Percentiles rank a stretch among this genome's conserved stretches.
phyloP scores from a whole-genome alignment of 441 rosid species.

The Capsella rubella region DNA sequence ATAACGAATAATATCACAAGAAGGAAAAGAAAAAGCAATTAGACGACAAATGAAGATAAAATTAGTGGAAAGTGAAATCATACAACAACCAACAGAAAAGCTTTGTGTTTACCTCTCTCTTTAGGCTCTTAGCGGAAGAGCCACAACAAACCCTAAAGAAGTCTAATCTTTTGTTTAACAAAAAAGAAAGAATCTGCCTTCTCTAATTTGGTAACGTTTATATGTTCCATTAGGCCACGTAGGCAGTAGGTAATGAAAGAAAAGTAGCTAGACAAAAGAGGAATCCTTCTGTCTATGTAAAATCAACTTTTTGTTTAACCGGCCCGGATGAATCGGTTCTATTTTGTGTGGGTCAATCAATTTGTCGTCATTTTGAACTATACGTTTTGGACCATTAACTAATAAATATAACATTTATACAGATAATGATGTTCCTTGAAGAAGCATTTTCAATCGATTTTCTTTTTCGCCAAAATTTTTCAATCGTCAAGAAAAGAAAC shows the following conservation, averaged over 20 bases:
- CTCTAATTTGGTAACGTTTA: slow-evolving; percentile 3
- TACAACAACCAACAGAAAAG: background rate
- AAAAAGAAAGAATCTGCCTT: background rate
- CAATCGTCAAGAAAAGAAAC: too few species aligned
- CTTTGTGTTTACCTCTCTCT: slow-evolving; percentile 24
- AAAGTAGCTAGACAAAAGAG: background rate
- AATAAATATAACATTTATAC: too few species aligned
- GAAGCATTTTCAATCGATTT: too few species aligned
- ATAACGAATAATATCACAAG: background rate
- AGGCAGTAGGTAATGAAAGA: background rate
- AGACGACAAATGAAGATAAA: background rate
- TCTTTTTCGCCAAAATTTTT: too few species aligned
- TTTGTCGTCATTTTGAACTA: background rate
- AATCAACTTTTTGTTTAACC: background rate
- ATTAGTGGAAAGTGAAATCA: slow-evolving; percentile 19
- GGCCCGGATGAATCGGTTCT: background rate
- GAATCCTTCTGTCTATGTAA: background rate
- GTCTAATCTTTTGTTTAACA: background rate
- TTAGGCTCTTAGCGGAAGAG: slow-evolving; percentile 13
- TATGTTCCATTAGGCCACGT: background rate
- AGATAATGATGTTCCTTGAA: too few species aligned
- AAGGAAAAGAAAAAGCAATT: background rate
- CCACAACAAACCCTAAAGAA: slow-evolving; percentile 41
- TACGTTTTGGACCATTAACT: too few species aligned
- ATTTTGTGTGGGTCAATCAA: background rate